Evolutionary conservation across 495 filamentous ascomycete species (phyloP).

Genomic region (Neurospora sp.): DNA sequence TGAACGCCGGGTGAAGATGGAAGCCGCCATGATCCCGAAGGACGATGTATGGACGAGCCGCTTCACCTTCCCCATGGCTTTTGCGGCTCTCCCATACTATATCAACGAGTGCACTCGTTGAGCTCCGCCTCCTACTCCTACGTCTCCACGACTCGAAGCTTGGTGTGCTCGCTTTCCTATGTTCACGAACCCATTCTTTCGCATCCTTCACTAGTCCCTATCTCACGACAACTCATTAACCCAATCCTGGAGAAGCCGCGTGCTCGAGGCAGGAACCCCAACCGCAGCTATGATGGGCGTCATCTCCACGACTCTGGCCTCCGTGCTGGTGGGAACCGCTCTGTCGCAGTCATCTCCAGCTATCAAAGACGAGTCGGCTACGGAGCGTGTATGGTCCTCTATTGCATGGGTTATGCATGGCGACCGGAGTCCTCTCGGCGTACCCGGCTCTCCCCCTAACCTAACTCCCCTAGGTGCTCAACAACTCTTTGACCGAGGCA

Average conservation of each 20-base stretch:
- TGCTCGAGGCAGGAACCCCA: background rate
- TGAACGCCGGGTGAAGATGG: background rate
- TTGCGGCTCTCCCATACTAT: background rate
- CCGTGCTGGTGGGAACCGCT: slow-evolving; percentile 6
- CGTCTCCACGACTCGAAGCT: background rate
- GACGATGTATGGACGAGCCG: background rate
- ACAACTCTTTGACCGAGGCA: slow-evolving; percentile 28
- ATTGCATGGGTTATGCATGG: slow-evolving; percentile 31
- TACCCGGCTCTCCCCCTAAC: background rate
- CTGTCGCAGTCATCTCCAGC: slow-evolving; percentile 10
- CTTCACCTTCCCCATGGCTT: background rate
- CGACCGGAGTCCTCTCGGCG: slow-evolving; percentile 28
- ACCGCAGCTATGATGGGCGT: slow-evolving; percentile 10
- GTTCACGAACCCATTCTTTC: background rate
- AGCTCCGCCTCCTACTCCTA: background rate
- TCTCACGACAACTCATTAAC: background rate
- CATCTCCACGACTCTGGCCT: slow-evolving; percentile 4
- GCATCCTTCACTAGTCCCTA: background rate
- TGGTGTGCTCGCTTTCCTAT: background rate
- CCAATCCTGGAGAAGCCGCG: background rate
- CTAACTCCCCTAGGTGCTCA: slow-evolving; percentile 35
- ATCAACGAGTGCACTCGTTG: background rate
- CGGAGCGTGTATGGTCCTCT: slow-evolving; percentile 35
- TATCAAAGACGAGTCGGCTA: background rate
- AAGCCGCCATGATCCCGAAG: background rate